Evolutionary conservation across 495 filamentous ascomycete species (phyloP), one percentile per base, ranked within the genome.

Genomic region (Aspergillus haitiensis): DNA sequence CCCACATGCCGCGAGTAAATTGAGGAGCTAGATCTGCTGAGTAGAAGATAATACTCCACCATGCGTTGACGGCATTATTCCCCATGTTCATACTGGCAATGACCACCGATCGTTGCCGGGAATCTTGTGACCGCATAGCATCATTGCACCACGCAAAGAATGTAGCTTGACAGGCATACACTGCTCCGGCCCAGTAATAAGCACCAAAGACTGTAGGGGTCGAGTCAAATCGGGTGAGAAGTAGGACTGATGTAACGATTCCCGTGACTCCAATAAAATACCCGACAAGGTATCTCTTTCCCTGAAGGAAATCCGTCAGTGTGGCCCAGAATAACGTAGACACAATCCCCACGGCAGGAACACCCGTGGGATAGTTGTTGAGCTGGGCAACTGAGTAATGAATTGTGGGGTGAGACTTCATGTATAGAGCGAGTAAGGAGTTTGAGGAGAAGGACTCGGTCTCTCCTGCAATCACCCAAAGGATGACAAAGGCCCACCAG

Each of bases 21-120:
- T 76, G 75, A 12, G 84, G 84, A 45, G 84, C 85, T 67, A 80
- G 74, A 31, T 75, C 69, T 6, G 83, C 82, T 2, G 78, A 79
- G 60, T 87, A 88, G 66, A 88, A 87, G 13, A 88, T 52, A 31
- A 88, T 80, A 48, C 77, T 82, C 86, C 86, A 88, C 80, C 80
- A 86, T 1, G 81, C 79, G 58, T 83, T 81, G 3, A 86, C 70
- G 2, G 80, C 80, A 63, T 82, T 83, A 51, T 75, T 81, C 6
- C 79, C 76, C 67, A 81, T 71, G 59, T 86, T 84, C 81, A 84
- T 84, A 40, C 78, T 77, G 4, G 78, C 79, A 40, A 83, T 75
- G 2, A 83, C 78, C 33, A 82, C 69, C 5, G 75, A 75, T 35
- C 81, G 72, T 53, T 78, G 62, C 5, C 68, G 72, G 36, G 78